Conservation (phyloP, 305 asterid genomes). For the Coffea humblotiana region DNA sequence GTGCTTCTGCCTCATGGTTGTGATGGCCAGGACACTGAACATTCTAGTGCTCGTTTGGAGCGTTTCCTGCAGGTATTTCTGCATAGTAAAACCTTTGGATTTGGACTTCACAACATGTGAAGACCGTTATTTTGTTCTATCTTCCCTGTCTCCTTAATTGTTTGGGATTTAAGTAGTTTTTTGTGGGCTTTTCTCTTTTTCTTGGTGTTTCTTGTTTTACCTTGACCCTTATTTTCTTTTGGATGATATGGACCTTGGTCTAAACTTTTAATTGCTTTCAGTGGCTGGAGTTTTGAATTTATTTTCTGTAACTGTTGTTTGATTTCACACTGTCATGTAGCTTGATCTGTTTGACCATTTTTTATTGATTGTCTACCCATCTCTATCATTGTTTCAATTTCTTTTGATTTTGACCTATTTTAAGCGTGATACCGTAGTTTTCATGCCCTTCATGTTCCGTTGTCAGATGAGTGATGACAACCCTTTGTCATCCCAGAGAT, state of each 20-base stretch:
- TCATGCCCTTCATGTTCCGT: background rate
- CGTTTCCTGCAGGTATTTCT: constrained; percentile 81
- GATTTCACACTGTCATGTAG: background rate
- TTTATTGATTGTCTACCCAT: background rate
- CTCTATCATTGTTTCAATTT: background rate
- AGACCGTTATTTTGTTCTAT: background rate
- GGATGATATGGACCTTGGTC: background rate
- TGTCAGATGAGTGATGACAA: constrained; percentile 95
- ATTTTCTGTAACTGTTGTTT: background rate
- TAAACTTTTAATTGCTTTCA: background rate
- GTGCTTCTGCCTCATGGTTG: too few relatives aligned
- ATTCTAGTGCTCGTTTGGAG: constrained; percentile 96
- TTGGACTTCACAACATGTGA: background rate
- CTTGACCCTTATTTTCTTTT: background rate
- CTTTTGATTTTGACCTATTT: constrained; percentile 3
- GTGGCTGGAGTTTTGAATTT: background rate
- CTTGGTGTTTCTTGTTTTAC: background rate
- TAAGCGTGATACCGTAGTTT: background rate
- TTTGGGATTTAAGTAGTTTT: background rate
- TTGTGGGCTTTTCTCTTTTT: background rate
- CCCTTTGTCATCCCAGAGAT: constrained; percentile 91
- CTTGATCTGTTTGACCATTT: background rate
- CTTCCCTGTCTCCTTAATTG: too few relatives aligned
- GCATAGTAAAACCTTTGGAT: background rate
- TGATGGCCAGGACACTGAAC: constrained; percentile 99